phyloP scores from a whole-genome alignment of 1,284 basidiomycete genomes.

The Laetiporus sulphureus region DNA sequence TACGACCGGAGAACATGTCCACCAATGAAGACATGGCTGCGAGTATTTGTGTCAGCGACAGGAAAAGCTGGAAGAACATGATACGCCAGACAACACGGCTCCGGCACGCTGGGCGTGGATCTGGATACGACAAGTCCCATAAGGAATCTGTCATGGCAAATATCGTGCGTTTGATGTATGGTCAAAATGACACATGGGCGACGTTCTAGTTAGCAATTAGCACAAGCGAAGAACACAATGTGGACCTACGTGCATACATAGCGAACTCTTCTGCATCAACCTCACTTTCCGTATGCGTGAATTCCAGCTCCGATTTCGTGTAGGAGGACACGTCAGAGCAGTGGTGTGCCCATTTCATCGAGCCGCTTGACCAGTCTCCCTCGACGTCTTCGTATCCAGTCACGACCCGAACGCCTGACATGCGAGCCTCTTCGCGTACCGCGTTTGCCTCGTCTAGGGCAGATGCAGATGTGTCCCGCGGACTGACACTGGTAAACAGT shows the following conservation, averaged over 20 bases:
- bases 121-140: constrained; percentile 12
- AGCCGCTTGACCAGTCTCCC: constrained; percentile 19
- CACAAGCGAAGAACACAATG: constrained; percentile 3
- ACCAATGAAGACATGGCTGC: constrained; percentile 42
- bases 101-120: constrained; percentile 12
- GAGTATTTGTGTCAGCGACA: constrained; percentile 32
- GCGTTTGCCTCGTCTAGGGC: constrained; percentile 5
- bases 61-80: constrained; percentile 25
- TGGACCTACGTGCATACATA: constrained; percentile 11
- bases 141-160: constrained; percentile 10
- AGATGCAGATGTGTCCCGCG: background rate
- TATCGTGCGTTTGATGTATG: too few species aligned
- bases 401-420: constrained; percentile 2
- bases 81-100: constrained; percentile 19
- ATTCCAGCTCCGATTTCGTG: constrained; percentile 22
- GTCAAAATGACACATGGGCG: background rate
- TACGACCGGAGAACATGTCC: constrained; percentile 33
- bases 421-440: background rate
- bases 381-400: constrained; percentile 7
- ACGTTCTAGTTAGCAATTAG: constrained; percentile 3
- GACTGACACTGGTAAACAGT: constrained; percentile 3
- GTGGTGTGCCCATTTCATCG: constrained; percentile 18
- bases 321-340: constrained; percentile 14
- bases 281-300: constrained; percentile 12
- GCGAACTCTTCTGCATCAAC: constrained; percentile 10